Evolutionary conservation across 495 filamentous ascomycete genomes (phyloP).

Genomic region (Margaritispora aquatica): DNA sequence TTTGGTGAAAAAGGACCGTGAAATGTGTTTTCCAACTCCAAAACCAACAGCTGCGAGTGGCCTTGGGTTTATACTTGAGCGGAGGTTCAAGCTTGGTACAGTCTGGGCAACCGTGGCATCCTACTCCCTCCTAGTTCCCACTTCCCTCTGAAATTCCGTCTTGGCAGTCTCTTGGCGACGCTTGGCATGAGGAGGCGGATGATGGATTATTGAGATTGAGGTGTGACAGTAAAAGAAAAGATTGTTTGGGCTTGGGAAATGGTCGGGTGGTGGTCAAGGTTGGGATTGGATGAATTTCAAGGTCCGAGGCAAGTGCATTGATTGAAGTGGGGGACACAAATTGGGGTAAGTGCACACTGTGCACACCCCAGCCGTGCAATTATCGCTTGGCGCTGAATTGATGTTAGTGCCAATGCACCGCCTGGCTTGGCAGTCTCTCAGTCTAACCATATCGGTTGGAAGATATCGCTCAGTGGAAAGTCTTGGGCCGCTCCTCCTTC

Average conservation of each 20-base stretch:
- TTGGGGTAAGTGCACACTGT: no score
- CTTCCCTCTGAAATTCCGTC: neutral
- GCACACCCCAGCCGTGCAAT: neutral
- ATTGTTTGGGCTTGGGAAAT: neutral
- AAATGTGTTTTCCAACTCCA: neutral
- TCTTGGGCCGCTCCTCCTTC: neutral
- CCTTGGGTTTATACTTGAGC: neutral
- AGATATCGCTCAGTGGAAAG: neutral
- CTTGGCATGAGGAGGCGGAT: no score
- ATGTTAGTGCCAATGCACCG: neutral
- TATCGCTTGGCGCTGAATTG: neutral
- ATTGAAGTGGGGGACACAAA: no score
- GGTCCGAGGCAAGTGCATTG: neutral
- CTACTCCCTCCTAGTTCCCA: neutral
- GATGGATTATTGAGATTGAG: neutral
- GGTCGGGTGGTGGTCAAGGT: neutral
- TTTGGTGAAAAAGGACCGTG: neutral
- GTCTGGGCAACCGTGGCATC: no score
- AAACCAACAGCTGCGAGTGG: neutral
- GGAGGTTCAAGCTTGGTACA: neutral
- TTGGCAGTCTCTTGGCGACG: neutral
- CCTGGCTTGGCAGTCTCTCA: neutral
- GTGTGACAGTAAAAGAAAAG: neutral
- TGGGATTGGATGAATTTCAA: neutral
- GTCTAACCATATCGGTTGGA: neutral